Evolutionary conservation across 257 asterid genomes (phyloP).

Genomic region (Solanum gracilifrons): DNA sequence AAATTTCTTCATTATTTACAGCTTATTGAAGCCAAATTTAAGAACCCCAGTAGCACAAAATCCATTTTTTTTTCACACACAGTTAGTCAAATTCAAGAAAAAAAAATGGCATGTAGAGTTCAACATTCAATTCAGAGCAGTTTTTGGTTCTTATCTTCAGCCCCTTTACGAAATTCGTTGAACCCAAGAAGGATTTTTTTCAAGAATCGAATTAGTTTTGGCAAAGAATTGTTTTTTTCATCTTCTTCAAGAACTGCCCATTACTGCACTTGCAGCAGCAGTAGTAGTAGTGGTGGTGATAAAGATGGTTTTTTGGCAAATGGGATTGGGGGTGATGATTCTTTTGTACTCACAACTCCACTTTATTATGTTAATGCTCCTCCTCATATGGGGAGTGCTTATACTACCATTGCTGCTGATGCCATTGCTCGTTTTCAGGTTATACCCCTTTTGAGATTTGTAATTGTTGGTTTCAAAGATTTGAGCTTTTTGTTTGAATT

Average conservation of each 20-base stretch:
- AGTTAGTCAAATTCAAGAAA: neutral
- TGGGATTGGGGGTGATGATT: neutral
- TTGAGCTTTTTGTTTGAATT: neutral
- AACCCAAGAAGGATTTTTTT: conserved; percentile 8
- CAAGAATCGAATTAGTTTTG: conserved; percentile 14
- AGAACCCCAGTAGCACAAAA: neutral
- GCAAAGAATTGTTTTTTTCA: neutral
- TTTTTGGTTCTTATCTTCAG: conserved; percentile 29
- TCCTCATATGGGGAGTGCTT: conserved; percentile 98
- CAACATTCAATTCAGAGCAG: conserved; percentile 49
- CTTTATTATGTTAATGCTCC: conserved; percentile 98
- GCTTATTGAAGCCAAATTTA: neutral
- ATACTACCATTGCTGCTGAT: conserved; percentile 93
- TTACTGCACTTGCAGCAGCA: conserved; percentile 40
- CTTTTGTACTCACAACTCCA: conserved; percentile 74
- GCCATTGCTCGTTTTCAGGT: conserved; percentile 96
- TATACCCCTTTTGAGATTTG: neutral
- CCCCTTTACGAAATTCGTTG: conserved; percentile 9
- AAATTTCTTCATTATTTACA: neutral
- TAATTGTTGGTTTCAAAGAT: neutral
- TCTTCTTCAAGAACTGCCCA: conserved; percentile 20
- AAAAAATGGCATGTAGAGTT: conserved; percentile 50
- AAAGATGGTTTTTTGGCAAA: conserved; percentile 18
- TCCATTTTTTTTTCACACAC: neutral
- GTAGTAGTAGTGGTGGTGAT: neutral